phyloP scores from a whole-genome alignment of 331 rosid genomes.

The Stylosanthes scabra region DNA sequence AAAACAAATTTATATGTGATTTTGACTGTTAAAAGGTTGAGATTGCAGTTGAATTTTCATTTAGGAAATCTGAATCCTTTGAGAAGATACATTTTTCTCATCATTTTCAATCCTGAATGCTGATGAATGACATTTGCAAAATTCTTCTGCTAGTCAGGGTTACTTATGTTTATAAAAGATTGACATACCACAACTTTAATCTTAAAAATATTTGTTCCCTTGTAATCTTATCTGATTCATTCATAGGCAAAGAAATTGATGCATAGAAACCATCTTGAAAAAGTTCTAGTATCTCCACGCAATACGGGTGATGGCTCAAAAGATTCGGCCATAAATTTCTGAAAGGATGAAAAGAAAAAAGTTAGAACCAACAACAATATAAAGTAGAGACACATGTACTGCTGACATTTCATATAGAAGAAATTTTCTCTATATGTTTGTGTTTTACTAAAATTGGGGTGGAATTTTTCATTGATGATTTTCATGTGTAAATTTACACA shows the following conservation, averaged over 20 bases:
- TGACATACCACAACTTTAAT: slow-evolving; percentile 97
- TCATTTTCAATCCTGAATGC: neutral
- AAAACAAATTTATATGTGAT: too few species aligned
- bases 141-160: slow-evolving; percentile 1
- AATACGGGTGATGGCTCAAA: slow-evolving; percentile 95
- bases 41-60: too few species aligned
- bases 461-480: too few species aligned
- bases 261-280: slow-evolving; percentile 69
- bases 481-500: too few species aligned
- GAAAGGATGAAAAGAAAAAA: slow-evolving; percentile 34
- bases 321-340: slow-evolving; percentile 89
- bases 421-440: neutral
- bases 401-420: slow-evolving; percentile 19
- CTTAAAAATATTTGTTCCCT: slow-evolving; percentile 91
- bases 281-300: slow-evolving; percentile 73
- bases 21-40: too few species aligned
- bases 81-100: too few species aligned
- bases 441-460: too few species aligned
- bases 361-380: slow-evolving; percentile 33
- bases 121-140: slow-evolving; percentile 11
- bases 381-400: slow-evolving; percentile 8
- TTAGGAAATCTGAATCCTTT: too few species aligned
- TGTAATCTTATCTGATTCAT: slow-evolving; percentile 71
- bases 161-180: neutral
- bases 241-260: slow-evolving; percentile 52